Evolutionary conservation across 345 rosid genomes (phyloP), one percentile per base, ranked within the genome.

Genomic region (Brassica nigra): DNA sequence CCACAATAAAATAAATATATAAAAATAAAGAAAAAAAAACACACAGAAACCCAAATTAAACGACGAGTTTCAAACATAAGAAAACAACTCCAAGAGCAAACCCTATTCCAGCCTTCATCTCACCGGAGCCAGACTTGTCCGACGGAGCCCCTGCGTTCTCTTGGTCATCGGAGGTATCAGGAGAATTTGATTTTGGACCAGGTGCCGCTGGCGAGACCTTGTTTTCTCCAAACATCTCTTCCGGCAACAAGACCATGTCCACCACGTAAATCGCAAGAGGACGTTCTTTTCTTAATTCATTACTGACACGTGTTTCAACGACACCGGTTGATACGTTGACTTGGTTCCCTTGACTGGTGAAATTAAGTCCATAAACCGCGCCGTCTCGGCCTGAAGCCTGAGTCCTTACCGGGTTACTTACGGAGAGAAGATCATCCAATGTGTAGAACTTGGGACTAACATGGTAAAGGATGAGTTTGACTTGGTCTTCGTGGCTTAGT

Each of bases 251-350:
- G 3, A 95, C 99, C 86, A 84, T 81, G 78, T 95, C 99, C 49
- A 91, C 87, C 44, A 84, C 88, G 82, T 95, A 95, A 82, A 92
- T 79, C 1, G 97, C 97, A 63, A 95, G 78, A 12, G 98, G 99
- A 36, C 63, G 78, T 20, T 68, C 63, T 31, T 82, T 76, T 58
- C 83, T 83, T 9, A 95, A 61, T 1, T 89, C 84, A 66, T 88
- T 92, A 76, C 86, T 87, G n/a, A 95, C 33, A 70, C 77, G 92
- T 6, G 97, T 88, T 83, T 87, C 85, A 8, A 90, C 86, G 0
- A 83, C 23, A 54, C 96, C 98, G 1, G 86, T 83, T 1, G 98
- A 87, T 30, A 95, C 96, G 33, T 92, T 95, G 31, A 91, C 89
- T 87, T 95, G 97, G 85, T 82, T 92, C 42, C 85, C 86, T 66